These are phyloP conservation scores for Pseudogymnoascus destructans DNA, from an alignment of 2,329 filamentous ascomycete species.

Conservation along the genomic window DNA sequence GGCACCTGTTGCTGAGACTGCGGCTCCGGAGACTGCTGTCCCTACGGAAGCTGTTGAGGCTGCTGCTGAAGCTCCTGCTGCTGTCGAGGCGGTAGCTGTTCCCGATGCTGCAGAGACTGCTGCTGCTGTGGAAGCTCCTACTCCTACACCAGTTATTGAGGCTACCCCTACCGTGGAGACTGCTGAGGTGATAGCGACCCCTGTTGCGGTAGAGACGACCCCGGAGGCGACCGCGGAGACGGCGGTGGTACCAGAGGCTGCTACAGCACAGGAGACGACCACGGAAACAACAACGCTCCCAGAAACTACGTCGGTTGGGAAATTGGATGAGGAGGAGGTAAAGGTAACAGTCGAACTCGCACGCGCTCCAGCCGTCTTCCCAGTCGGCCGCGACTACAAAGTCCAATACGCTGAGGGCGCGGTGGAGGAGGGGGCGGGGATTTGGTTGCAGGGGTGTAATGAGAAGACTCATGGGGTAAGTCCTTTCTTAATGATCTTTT, in stretches of 20 bases:
- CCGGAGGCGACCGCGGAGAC: too few species aligned
- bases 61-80: conserved; percentile 17
- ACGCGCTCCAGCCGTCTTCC: conserved; percentile 30
- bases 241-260: too few species aligned
- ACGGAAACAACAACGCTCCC: not conserved
- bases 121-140: conserved; percentile 24
- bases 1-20: not conserved
- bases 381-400: conserved; percentile 65
- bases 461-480: conserved; percentile 84
- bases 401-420: conserved; percentile 56
- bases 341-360: not conserved
- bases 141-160: too few species aligned
- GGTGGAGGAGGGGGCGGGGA: conserved; percentile 57
- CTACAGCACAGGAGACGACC: too few species aligned
- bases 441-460: conserved; percentile 91
- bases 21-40: too few species aligned
- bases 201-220: not conserved
- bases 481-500: conserved; percentile 20
- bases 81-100: conserved; percentile 16
- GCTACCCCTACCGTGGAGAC: conserved; percentile 9
- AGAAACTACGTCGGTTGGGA: too few species aligned
- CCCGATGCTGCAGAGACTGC: not conserved
- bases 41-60: conserved; percentile 22
- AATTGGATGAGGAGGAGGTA: too few species aligned
- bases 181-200: too few species aligned